phyloP scores from a whole-genome alignment of 139 green algal genomes.

The Volvox africanus region DNA sequence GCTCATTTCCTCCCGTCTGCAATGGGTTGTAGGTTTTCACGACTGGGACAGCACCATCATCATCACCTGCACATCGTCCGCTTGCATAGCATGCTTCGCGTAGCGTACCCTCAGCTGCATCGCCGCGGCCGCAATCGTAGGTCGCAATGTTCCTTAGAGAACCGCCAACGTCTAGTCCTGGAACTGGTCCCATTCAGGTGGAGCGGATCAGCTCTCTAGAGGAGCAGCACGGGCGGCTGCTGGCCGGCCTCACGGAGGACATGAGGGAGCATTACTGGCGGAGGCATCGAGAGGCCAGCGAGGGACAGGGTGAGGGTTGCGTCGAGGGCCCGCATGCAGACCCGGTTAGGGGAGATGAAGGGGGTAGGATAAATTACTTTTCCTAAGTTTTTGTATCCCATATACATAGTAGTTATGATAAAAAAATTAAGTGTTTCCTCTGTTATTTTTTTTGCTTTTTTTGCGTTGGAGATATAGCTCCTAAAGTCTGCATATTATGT shows the following conservation, averaged over 20 bases:
- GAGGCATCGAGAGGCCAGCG: conserved; percentile 62
- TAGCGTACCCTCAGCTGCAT: not conserved
- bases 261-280: conserved; percentile 47
- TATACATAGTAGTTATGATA: not conserved
- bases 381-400: not conserved
- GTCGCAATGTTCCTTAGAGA: not conserved
- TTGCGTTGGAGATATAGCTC: no score
- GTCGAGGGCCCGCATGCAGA: not conserved
- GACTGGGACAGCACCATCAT: not conserved
- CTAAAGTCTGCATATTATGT: no score
- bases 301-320: conserved; percentile 24
- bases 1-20: not conserved
- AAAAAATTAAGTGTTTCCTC: not conserved
- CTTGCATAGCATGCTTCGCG: no score
- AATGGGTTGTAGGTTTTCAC: not conserved
- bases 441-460: not conserved
- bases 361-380: not conserved
- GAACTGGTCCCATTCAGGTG: not conserved
- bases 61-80: not conserved
- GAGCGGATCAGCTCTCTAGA: conserved; percentile 63
- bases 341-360: not conserved
- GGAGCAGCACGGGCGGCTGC: conserved; percentile 53
- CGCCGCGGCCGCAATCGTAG: not conserved
- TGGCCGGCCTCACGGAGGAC: conserved; percentile 54
- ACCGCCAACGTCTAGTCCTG: not conserved